Evolutionary conservation across 2,329 filamentous ascomycete species (phyloP).

Genomic region (Arthrobotrys iridis): DNA sequence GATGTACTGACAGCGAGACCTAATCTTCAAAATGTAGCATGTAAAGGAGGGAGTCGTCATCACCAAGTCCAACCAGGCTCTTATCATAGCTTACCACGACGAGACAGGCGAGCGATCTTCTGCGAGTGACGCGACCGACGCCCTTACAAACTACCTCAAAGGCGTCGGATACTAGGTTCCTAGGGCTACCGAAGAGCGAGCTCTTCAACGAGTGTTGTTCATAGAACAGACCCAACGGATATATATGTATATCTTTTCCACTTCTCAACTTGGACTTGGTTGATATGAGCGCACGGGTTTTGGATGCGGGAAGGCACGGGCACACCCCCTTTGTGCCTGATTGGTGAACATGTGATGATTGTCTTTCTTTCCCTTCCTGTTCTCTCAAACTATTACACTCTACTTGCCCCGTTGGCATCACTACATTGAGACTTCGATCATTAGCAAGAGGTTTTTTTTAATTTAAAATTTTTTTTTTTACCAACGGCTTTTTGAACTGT

Average conservation of each 20-base stretch:
- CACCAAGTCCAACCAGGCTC: slow-evolving; percentile 86
- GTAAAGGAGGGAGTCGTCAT: slow-evolving; percentile 83
- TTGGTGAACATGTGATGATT: slow-evolving; percentile 20
- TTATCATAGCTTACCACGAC: slow-evolving; percentile 87
- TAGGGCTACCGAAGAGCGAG: background rate
- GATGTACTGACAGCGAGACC: background rate
- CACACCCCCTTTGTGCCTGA: background rate
- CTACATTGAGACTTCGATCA: slow-evolving; percentile 8
- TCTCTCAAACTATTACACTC: slow-evolving; percentile 13
- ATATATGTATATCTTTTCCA: background rate
- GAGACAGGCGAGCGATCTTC: slow-evolving; percentile 78
- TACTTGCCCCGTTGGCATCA: background rate
- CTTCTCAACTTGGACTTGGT: background rate
- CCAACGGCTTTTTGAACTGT: background rate
- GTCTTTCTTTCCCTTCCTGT: slow-evolving; percentile 11
- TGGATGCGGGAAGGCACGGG: background rate
- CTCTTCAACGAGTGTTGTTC: background rate
- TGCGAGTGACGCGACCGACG: slow-evolving; percentile 76
- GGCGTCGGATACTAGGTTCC: slow-evolving; percentile 74
- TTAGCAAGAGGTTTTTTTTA: too few species aligned
- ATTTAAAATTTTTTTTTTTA: too few species aligned
- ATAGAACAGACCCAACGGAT: background rate
- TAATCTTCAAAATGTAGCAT: slow-evolving; percentile 62
- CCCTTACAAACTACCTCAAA: slow-evolving; percentile 87
- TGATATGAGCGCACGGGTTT: background rate